Evolutionary conservation across 371 early-diverging fungal species (phyloP).

Genomic region (Mortierella sp.): DNA sequence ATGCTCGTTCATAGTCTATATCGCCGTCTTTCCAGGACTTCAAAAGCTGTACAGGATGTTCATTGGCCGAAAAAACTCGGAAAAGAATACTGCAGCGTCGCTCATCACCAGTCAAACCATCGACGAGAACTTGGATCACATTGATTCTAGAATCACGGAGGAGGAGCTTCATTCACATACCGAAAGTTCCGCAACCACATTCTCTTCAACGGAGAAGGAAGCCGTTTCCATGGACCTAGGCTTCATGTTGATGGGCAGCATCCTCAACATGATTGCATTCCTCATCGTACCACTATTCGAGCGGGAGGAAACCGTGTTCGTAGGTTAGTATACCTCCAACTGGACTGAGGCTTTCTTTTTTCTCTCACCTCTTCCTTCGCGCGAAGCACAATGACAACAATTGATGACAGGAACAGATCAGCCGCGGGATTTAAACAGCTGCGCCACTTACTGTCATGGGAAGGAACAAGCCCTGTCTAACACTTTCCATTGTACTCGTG

Average conservation of each 20-base stretch:
- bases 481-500: background rate
- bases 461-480: too few relatives aligned
- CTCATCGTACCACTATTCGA: slow-evolving; percentile 10
- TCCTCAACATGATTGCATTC: slow-evolving; percentile 4
- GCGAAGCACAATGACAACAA: background rate
- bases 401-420: too few relatives aligned
- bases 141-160: background rate
- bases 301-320: slow-evolving; percentile 7
- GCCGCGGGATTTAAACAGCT: too few relatives aligned
- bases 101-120: background rate
- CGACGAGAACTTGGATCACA: background rate
- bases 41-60: slow-evolving; percentile 22
- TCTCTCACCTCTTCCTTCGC: background rate
- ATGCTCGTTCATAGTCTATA: slow-evolving; percentile 26
- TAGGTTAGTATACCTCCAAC: too few relatives aligned
- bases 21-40: slow-evolving; percentile 21
- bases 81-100: slow-evolving; percentile 5
- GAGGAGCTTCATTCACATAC: slow-evolving; percentile 2
- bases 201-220: background rate
- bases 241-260: slow-evolving; percentile 30
- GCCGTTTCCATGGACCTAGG: slow-evolving; percentile 14
- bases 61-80: too few relatives aligned
- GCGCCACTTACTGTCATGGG: too few relatives aligned
- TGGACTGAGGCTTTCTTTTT: too few relatives aligned
- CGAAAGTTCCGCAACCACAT: too few relatives aligned